Base-by-base conservation (phyloP, 1,284 basidiomycete genomes). In the Mixia osmundae region DNA sequence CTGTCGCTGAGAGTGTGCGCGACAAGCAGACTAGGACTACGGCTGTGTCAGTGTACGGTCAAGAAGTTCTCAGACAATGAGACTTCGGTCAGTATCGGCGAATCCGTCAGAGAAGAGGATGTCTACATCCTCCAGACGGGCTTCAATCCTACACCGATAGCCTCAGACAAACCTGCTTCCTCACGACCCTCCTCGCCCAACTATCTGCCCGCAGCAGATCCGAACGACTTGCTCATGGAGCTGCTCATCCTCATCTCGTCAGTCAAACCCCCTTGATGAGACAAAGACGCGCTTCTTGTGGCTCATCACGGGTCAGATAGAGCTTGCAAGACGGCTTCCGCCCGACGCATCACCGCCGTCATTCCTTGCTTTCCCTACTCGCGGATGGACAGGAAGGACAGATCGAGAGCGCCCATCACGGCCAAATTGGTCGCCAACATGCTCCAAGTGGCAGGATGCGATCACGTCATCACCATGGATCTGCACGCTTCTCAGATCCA, bases 401-500 rank as follows among this genome's bases (percentile, higher is more conserved):
- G 83, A 63, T 76, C 73, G 14, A 69, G 89, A 24, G 85, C 87
- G 2, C 89, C 91, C 19, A 94, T 97, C 58, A 95, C 91, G 2
- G 87, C 91, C 40, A 97, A 97, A 65, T 71, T 97, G 39, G 82
- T 87, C 24, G 89, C 89, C 31, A 97, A 95, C 60, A 87, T 97
- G 72, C 67, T 97, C 41, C 78, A 74, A 27, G 79, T 91, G 19
- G 89, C 91, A 11, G 89, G 89, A 21, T 87, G 82, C 48, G 87
- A 97, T 62, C 89, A 97, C 55, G 79, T 97, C 52, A 97, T 97
- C 53, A 97, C 89, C 15, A 87, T 97, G 73, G 89, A 97, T 56
- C 65, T 97, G 27, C 89, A 97, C 56, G 91, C 89, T 9, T 83
- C 77, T 48, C 89, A 97, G 63, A 95, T 97, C 46, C 89, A 97